These are phyloP conservation scores for Sicyos edulis DNA, from an alignment of 306 rosid species.

Conservation along the genomic window DNA sequence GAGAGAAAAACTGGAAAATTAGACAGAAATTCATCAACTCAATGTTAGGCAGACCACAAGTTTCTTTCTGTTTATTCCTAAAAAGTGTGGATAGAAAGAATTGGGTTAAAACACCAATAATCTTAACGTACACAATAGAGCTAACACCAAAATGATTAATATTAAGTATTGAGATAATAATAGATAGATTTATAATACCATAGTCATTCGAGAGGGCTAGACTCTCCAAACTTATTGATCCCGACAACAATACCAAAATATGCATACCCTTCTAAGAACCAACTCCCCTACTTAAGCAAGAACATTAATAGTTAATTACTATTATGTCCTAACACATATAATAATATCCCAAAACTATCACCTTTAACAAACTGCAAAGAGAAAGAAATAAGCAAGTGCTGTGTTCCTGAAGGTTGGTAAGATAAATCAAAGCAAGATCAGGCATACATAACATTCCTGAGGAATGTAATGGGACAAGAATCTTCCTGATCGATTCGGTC, in stretches of 20 bases:
- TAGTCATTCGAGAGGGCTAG: no score
- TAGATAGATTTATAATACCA: no score
- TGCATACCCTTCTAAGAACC: no score
- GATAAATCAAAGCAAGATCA: conserved; percentile 53
- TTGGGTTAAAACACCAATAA: neutral
- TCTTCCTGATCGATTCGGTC: conserved; percentile 67
- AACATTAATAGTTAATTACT: no score
- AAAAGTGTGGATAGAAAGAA: conserved; percentile 20
- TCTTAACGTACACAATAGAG: no score
- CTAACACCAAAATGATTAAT: no score
- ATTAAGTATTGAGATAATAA: no score
- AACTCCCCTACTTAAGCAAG: no score
- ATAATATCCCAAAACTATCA: no score
- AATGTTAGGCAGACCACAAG: neutral
- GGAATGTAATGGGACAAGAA: conserved; percentile 60
- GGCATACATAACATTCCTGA: conserved; percentile 83
- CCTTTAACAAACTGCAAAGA: conserved; percentile 25
- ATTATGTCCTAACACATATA: no score
- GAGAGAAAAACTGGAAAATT: neutral
- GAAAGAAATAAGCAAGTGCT: conserved; percentile 21
- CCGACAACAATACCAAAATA: no score
- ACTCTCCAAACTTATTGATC: no score
- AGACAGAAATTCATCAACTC: neutral
- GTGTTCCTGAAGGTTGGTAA: conserved; percentile 30
- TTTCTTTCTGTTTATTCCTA: conserved; percentile 9